phyloP scores from a whole-genome alignment of 345 rosid genomes.

The Gossypium herbaceum region DNA sequence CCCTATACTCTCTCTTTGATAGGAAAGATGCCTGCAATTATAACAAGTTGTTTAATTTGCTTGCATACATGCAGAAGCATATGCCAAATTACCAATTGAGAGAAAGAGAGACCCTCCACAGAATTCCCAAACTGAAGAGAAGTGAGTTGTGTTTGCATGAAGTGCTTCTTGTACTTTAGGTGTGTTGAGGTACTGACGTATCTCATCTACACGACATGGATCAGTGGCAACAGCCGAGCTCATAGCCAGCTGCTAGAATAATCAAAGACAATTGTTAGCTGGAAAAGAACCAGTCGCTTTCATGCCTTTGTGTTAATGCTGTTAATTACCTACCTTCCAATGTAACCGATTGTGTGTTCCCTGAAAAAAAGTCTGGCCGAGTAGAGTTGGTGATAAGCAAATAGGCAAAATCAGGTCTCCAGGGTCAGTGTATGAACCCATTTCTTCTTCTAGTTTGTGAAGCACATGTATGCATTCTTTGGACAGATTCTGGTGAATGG shows the following conservation, averaged over 20 bases:
- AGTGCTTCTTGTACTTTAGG: slow-evolving; percentile 3
- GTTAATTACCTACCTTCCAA: neutral
- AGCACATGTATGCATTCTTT: neutral
- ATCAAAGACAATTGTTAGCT: neutral
- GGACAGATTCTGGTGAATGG: neutral
- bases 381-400: neutral
- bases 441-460: neutral
- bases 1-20: neutral
- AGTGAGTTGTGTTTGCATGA: slow-evolving; percentile 4
- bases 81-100: neutral
- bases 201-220: slow-evolving; percentile 9
- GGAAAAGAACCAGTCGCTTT: neutral
- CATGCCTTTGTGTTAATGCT: no score
- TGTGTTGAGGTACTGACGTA: neutral
- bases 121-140: neutral
- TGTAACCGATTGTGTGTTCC: neutral
- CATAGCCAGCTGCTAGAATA: slow-evolving; percentile 1
- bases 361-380: neutral
- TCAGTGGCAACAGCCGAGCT: neutral
- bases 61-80: neutral
- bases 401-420: neutral
- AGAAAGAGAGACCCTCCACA: neutral
- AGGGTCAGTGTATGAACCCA: neutral
- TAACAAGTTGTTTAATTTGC: neutral
- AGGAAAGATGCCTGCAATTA: neutral